Conservation (phyloP, 352 stramenopile genomes). For the Phytophthora foliorum region DNA sequence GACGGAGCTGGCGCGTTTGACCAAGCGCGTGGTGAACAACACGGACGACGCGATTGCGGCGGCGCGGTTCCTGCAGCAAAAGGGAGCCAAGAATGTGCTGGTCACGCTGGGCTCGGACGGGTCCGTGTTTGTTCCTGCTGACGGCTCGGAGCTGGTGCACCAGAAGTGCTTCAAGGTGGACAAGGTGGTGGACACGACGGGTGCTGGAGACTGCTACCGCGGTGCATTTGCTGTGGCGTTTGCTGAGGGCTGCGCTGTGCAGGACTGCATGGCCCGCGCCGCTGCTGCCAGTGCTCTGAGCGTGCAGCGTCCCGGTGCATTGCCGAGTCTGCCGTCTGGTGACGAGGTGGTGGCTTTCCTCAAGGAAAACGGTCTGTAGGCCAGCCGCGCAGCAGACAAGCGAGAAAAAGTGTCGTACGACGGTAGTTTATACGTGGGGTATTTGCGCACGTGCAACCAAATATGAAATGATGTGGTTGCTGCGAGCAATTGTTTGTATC, state of each 20-base stretch:
- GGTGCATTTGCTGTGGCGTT: constrained; percentile 73
- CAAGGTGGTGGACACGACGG: constrained; percentile 82
- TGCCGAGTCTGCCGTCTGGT: constrained; percentile 72
- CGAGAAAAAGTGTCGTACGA: not conserved
- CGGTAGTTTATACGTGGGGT: constrained; percentile 6
- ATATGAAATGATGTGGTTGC: not conserved
- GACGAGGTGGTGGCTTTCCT: constrained; percentile 49
- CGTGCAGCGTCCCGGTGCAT: constrained; percentile 68
- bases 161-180: constrained; percentile 66
- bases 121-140: constrained; percentile 69
- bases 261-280: constrained; percentile 64
- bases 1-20: constrained; percentile 72
- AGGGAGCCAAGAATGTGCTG: constrained; percentile 65
- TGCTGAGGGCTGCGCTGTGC: constrained; percentile 53
- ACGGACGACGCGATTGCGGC: constrained; percentile 62
- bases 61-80: constrained; percentile 57
- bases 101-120: constrained; percentile 77
- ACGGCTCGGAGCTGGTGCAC: constrained; percentile 38
- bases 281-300: constrained; percentile 74
- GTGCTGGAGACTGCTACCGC: constrained; percentile 84
- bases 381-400: not conserved
- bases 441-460: constrained; percentile 1
- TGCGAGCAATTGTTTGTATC: no score
- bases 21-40: constrained; percentile 46
- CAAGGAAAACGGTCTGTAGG: constrained; percentile 27